phyloP scores from a whole-genome alignment of 345 rosid genomes.

The Bruguiera sexangula region DNA sequence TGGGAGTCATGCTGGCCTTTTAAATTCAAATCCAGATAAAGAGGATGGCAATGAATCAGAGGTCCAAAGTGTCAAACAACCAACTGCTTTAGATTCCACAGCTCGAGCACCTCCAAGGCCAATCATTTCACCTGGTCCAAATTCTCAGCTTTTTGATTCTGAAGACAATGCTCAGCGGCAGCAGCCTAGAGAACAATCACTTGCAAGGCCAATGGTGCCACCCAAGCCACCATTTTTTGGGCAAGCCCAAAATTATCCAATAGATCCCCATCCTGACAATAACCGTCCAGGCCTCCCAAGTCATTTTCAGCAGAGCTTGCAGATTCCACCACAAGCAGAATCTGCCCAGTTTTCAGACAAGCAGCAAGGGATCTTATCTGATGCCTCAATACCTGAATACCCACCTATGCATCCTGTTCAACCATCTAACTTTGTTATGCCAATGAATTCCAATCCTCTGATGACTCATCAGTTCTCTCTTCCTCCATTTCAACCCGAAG shows the following conservation, averaged over 20 bases:
- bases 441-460: slow-evolving; percentile 57
- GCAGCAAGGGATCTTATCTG: slow-evolving; percentile 48
- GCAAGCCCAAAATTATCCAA: slow-evolving; percentile 48
- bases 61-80: slow-evolving; percentile 61
- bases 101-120: slow-evolving; percentile 58
- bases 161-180: slow-evolving; percentile 55
- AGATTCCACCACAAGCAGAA: slow-evolving; percentile 40
- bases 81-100: slow-evolving; percentile 66
- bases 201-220: slow-evolving; percentile 49
- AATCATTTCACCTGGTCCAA: slow-evolving; percentile 45
- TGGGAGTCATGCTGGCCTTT: slow-evolving; percentile 55
- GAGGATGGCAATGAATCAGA: slow-evolving; percentile 75
- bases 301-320: slow-evolving; percentile 34
- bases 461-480: slow-evolving; percentile 53
- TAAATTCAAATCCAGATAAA: slow-evolving; percentile 63
- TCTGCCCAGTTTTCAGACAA: slow-evolving; percentile 50
- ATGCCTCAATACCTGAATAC: slow-evolving; percentile 56
- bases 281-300: slow-evolving; percentile 45
- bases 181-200: slow-evolving; percentile 53
- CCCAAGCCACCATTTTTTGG: slow-evolving; percentile 51
- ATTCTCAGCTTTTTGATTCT: slow-evolving; percentile 50
- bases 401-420: slow-evolving; percentile 61
- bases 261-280: slow-evolving; percentile 40
- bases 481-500: slow-evolving; percentile 63
- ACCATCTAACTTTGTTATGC: slow-evolving; percentile 56